Conservation (phyloP, 345 rosid species). For the Gynandropsis gynandra region DNA sequence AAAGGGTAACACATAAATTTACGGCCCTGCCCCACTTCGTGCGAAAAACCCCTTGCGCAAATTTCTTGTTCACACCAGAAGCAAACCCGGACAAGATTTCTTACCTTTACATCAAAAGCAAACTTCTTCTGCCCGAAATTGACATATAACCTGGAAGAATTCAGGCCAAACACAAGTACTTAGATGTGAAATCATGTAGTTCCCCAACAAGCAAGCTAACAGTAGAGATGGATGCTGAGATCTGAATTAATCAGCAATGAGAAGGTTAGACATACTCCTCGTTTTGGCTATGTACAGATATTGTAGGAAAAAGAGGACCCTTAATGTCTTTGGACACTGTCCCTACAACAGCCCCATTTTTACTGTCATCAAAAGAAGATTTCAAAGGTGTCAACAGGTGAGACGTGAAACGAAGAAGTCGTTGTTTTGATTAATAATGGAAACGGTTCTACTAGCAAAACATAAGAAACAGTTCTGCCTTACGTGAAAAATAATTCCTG, state of each 20-base stretch:
- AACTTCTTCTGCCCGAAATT: conserved; percentile 79
- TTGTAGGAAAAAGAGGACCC: conserved; percentile 74
- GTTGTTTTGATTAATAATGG: neutral
- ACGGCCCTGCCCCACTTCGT: too few relatives aligned
- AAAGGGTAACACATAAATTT: conserved; percentile 4
- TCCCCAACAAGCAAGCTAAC: conserved; percentile 10
- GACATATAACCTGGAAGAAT: conserved; percentile 64
- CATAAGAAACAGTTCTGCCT: conserved; percentile 29
- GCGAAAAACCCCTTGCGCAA: conserved; percentile 7
- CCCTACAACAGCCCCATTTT: conserved; percentile 72
- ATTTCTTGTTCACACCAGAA: conserved; percentile 1
- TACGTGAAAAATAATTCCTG: conserved; percentile 96
- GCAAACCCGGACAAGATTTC: conserved; percentile 12
- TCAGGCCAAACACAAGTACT: conserved; percentile 15
- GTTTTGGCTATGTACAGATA: conserved; percentile 91
- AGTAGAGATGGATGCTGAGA: conserved; percentile 1
- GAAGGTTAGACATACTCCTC: conserved; percentile 69
- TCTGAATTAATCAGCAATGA: conserved; percentile 7
- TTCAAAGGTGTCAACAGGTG: conserved; percentile 11
- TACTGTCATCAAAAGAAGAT: conserved; percentile 45
- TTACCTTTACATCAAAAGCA: conserved; percentile 78
- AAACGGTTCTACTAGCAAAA: conserved; percentile 9
- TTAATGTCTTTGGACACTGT: conserved; percentile 54
- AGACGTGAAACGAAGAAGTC: neutral
- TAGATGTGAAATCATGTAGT: conserved; percentile 1